Percentiles rank a stretch among this genome's conserved stretches.
phyloP scores from a whole-genome alignment of 2,329 filamentous ascomycete genomes.

The Microdochium trichocladiopsis region DNA sequence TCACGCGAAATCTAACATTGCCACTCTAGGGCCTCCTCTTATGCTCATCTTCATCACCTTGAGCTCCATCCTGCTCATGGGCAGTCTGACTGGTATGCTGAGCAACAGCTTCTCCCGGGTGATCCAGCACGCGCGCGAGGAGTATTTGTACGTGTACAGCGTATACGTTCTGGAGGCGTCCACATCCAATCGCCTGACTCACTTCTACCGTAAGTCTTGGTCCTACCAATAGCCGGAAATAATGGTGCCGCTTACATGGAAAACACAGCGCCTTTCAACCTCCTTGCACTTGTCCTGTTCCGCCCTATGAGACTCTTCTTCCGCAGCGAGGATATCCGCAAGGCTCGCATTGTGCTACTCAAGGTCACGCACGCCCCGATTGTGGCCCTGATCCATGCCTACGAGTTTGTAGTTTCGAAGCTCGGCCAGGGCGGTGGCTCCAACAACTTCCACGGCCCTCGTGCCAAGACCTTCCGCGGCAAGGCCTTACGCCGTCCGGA shows the following conservation, averaged over 20 bases:
- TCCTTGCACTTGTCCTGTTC: slow-evolving; percentile 65
- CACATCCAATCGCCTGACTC: slow-evolving; percentile 60
- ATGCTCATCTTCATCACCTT: slow-evolving; percentile 71
- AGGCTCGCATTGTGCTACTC: slow-evolving; percentile 52
- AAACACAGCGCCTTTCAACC: slow-evolving; percentile 53
- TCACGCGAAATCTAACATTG: background rate
- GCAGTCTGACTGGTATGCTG: slow-evolving; percentile 70
- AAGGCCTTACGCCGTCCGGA: slow-evolving; percentile 12
- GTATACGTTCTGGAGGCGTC: slow-evolving; percentile 60
- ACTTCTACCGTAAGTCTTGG: slow-evolving; percentile 49
- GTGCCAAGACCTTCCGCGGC: slow-evolving; percentile 14
- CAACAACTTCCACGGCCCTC: slow-evolving; percentile 41
- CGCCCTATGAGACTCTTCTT: slow-evolving; percentile 66
- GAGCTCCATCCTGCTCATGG: slow-evolving; percentile 72
- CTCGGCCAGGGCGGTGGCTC: slow-evolving; percentile 31
- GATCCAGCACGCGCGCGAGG: slow-evolving; percentile 59
- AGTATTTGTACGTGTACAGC: slow-evolving; percentile 72
- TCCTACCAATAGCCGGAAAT: background rate
- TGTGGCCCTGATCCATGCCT: slow-evolving; percentile 61
- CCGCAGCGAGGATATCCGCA: slow-evolving; percentile 56
- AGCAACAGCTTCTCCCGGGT: slow-evolving; percentile 67
- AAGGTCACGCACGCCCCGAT: slow-evolving; percentile 60
- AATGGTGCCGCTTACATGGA: background rate
- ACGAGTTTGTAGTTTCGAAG: slow-evolving; percentile 46
- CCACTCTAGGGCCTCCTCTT: slow-evolving; percentile 38